Evolutionary conservation across 2,329 filamentous ascomycete species (phyloP).

Genomic region (Colletotrichum salicis): DNA sequence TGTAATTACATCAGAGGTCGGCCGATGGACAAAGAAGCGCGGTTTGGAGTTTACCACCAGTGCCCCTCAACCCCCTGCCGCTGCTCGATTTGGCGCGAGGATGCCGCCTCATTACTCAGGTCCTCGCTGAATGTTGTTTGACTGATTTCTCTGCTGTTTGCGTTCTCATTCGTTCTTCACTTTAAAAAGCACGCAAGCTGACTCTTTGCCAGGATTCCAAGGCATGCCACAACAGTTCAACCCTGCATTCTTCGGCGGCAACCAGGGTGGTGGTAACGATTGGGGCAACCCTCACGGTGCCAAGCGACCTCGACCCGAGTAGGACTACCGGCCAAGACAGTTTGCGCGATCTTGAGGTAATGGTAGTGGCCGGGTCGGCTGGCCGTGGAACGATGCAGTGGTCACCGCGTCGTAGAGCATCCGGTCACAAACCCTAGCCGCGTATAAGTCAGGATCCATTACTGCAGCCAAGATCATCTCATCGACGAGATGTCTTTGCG

Average conservation of each 20-base stretch:
- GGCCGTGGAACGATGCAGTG: neutral
- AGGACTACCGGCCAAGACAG: constrained; percentile 38
- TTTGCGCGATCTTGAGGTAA: neutral
- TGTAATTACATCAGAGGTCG: neutral
- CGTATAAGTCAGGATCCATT: neutral
- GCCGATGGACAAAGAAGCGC: constrained; percentile 12
- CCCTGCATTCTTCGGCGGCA: constrained; percentile 74
- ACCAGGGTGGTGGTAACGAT: constrained; percentile 63
- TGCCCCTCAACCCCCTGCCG: neutral
- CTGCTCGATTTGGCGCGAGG: neutral
- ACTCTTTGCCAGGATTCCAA: constrained; percentile 66
- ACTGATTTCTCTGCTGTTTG: constrained; percentile 4
- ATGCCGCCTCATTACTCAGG: neutral
- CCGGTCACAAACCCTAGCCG: neutral
- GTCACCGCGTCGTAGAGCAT: neutral
- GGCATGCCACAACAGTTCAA: constrained; percentile 78
- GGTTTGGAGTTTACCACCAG: constrained; percentile 1
- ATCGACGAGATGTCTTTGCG: neutral
- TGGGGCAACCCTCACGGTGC: constrained; percentile 85
- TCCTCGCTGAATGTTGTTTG: neutral
- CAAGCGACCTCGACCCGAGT: constrained; percentile 81
- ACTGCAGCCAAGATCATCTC: neutral
- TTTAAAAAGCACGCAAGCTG: constrained; percentile 31
- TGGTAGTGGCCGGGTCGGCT: too few species aligned
- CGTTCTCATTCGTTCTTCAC: neutral